Conservation (phyloP, 164 flowering plant species). For the Nymphaea thermarum region DNA sequence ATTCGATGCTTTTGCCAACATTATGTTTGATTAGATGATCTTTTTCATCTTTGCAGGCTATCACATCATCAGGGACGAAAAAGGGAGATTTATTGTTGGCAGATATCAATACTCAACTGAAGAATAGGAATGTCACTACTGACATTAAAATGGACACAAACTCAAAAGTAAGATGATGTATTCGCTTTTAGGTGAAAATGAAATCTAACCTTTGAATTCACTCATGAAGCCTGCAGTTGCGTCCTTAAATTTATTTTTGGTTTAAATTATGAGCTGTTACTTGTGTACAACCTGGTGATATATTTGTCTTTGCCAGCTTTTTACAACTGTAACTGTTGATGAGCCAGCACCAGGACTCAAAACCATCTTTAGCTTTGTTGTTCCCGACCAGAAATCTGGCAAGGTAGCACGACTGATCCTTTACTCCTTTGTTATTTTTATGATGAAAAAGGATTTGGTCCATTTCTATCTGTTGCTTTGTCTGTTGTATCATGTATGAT, state of each 20-base stretch:
- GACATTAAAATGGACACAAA: too few species aligned
- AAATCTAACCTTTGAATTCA: too few species aligned
- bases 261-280: not conserved
- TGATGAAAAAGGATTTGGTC: not conserved
- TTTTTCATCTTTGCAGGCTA: too few species aligned
- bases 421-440: not conserved
- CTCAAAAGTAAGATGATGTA: constrained; percentile 36
- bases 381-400: constrained; percentile 78
- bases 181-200: not conserved
- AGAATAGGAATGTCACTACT: too few species aligned
- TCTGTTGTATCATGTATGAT: too few species aligned
- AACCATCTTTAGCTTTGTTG: constrained; percentile 45
- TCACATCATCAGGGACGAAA: too few species aligned
- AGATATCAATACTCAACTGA: too few species aligned
- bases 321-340: constrained; percentile 46
- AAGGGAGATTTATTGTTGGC: too few species aligned
- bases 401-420: constrained; percentile 29
- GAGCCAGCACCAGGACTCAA: constrained; percentile 65
- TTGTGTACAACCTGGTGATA: not conserved
- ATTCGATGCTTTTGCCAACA: too few species aligned
- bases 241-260: not conserved
- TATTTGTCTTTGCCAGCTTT: constrained; percentile 26
- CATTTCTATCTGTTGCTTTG: too few species aligned
- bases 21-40: too few species aligned
- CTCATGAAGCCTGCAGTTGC: too few species aligned